Evolutionary conservation across 345 rosid species (phyloP).

Genomic region (Populus deltoides): DNA sequence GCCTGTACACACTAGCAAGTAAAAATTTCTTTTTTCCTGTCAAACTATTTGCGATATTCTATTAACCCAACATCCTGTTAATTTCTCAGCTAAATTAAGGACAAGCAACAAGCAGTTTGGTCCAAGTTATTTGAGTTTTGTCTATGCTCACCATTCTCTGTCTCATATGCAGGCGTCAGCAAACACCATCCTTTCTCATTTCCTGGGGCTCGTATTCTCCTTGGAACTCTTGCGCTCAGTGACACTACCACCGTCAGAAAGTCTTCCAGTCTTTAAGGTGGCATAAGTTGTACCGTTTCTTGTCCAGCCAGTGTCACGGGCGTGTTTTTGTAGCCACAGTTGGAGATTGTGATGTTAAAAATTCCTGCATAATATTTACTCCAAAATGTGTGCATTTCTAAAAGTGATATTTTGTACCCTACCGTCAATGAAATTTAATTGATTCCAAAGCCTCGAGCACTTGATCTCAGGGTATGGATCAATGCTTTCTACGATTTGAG

Average conservation of each 20-base stretch:
- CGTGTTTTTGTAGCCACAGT: conserved; percentile 27
- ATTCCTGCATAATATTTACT: background rate
- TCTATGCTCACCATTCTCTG: background rate
- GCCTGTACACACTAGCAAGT: background rate
- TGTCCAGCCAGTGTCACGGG: conserved; percentile 6
- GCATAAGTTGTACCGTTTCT: conserved; percentile 36
- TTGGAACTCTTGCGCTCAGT: conserved; percentile 89
- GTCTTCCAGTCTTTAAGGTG: conserved; percentile 43
- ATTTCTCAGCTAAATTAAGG: background rate
- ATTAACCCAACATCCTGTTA: background rate
- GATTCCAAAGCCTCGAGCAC: background rate
- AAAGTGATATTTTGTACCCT: background rate
- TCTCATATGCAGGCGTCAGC: conserved; percentile 77
- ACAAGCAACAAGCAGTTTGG: too few relatives aligned
- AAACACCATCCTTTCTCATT: conserved; percentile 91
- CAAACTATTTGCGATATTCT: background rate
- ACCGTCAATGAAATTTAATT: background rate
- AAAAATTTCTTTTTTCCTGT: background rate
- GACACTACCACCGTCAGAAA: conserved; percentile 66
- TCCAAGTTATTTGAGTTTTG: background rate
- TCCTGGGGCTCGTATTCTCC: conserved; percentile 81
- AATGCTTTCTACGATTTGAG: background rate
- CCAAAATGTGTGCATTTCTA: background rate
- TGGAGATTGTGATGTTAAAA: conserved; percentile 8
- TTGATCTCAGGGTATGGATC: background rate